A percentile compares a stretch with the other conserved stretches of the same genome.
phyloP scores from a whole-genome alignment of 345 rosid genomes.

The Litchi chinensis region DNA sequence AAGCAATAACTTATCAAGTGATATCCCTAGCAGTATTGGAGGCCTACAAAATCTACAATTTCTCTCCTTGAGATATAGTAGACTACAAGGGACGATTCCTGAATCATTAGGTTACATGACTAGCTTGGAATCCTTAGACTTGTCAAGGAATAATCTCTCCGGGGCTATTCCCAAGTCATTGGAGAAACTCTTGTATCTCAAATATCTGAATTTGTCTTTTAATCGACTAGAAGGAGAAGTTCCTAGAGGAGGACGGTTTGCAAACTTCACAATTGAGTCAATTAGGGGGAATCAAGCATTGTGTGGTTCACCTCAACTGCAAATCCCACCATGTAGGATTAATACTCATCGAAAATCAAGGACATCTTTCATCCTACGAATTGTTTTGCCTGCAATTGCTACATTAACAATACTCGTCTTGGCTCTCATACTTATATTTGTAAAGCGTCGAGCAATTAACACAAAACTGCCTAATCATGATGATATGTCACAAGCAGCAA shows the following conservation, averaged over 20 bases:
- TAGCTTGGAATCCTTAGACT: slow-evolving; percentile 13
- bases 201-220: slow-evolving; percentile 19
- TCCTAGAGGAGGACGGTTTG: slow-evolving; percentile 23
- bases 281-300: slow-evolving; percentile 22
- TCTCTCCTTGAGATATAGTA: background rate
- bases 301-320: background rate
- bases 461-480: too few species aligned
- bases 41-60: background rate
- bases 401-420: background rate
- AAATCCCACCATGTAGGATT: slow-evolving; percentile 15
- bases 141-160: slow-evolving; percentile 17
- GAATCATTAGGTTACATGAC: slow-evolving; percentile 18
- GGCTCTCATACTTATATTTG: background rate
- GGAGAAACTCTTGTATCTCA: background rate
- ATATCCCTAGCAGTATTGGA: slow-evolving; percentile 12
- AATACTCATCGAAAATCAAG: background rate
- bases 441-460: background rate
- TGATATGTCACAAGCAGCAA: background rate
- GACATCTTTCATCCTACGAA: background rate
- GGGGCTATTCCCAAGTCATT: slow-evolving; percentile 26
- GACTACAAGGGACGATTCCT: slow-evolving; percentile 12
- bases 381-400: slow-evolving; percentile 6
- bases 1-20: slow-evolving; percentile 13
- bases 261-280: slow-evolving; percentile 17
- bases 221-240: slow-evolving; percentile 30